phyloP scores from a whole-genome alignment of 2,329 filamentous ascomycete species.

The Knufia fluminis region DNA sequence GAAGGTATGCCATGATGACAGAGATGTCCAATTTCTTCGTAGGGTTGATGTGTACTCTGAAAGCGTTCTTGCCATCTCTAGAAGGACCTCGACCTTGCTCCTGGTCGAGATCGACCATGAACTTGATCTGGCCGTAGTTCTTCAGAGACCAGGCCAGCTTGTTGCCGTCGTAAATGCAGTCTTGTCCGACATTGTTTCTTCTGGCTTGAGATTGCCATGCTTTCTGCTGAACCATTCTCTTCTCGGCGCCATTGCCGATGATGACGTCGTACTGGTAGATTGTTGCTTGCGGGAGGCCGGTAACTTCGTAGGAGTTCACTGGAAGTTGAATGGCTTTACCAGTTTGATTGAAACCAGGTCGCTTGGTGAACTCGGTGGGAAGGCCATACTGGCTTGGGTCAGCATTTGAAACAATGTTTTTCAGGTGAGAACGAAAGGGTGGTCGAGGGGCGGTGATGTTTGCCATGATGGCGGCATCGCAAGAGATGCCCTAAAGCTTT shows the following conservation, averaged over 20 bases:
- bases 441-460: background rate
- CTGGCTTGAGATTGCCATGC: constrained; percentile 57
- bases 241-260: constrained; percentile 55
- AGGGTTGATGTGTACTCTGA: constrained; percentile 53
- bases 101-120: constrained; percentile 63
- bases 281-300: constrained; percentile 47
- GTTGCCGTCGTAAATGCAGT: constrained; percentile 72
- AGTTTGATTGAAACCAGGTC: constrained; percentile 49
- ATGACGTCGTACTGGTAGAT: constrained; percentile 78
- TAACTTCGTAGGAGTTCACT: constrained; percentile 69
- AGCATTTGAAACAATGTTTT: constrained; percentile 13
- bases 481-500: too few relatives aligned
- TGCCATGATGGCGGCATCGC: background rate
- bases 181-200: constrained; percentile 38
- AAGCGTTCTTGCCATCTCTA: constrained; percentile 40
- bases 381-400: constrained; percentile 28
- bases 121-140: constrained; percentile 38
- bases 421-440: background rate
- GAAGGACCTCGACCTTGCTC: constrained; percentile 43
- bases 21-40: constrained; percentile 62
- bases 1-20: constrained; percentile 57
- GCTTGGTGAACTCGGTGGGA: constrained; percentile 30
- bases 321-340: constrained; percentile 48
- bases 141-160: constrained; percentile 66
- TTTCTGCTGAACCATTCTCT: constrained; percentile 60